Evolutionary conservation across 106 monocot species (phyloP).

Genomic region (Acorus calamus): DNA sequence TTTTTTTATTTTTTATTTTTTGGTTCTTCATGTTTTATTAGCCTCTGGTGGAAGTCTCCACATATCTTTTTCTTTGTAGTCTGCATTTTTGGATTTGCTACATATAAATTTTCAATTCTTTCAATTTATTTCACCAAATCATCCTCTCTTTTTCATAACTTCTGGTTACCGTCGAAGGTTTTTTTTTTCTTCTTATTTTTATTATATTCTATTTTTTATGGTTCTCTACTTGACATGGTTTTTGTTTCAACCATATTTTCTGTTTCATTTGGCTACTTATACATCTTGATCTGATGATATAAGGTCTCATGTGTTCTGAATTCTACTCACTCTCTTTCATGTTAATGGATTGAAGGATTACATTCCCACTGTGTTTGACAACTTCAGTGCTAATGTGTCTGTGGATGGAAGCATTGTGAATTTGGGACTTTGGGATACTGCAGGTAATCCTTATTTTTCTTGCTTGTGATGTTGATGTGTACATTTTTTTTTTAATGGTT

Average conservation of each 20-base stretch:
- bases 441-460: slow-evolving; percentile 27
- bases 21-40: too few relatives aligned
- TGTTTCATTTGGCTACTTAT: too few relatives aligned
- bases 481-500: neutral
- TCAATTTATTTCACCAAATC: too few relatives aligned
- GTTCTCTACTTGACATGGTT: neutral
- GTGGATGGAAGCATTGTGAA: slow-evolving; percentile 77
- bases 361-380: slow-evolving; percentile 68
- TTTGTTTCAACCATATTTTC: too few relatives aligned
- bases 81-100: too few relatives aligned
- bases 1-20: too few relatives aligned
- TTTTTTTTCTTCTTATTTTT: neutral
- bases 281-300: too few relatives aligned
- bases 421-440: slow-evolving; percentile 73
- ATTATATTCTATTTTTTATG: neutral
- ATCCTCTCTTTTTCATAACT: too few relatives aligned
- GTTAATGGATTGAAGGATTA: slow-evolving; percentile 36
- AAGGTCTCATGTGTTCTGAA: neutral
- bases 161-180: too few relatives aligned
- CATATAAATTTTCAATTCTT: too few relatives aligned
- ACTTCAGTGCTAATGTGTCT: slow-evolving; percentile 77
- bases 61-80: too few relatives aligned
- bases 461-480: neutral
- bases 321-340: neutral
- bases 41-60: too few relatives aligned